Base-by-base conservation (phyloP, 1,139 yeast species). In the Sugiyamaella grinbergsii region DNA sequence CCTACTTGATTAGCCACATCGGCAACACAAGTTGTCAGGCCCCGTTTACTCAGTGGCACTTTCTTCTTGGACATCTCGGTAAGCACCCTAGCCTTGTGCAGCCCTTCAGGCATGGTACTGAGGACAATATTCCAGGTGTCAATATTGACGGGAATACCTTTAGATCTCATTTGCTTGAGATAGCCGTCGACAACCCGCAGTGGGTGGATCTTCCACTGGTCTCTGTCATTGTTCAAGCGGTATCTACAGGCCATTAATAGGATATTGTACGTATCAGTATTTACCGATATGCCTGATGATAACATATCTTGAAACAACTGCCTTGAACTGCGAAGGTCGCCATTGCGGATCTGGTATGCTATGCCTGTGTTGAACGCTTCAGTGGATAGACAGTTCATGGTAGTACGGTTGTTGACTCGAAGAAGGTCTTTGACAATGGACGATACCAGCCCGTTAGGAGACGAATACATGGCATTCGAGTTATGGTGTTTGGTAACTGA, bases 311-410 rank as follows among this genome's bases (percentile, higher is more conserved):
- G 67, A 19, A 75, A 59, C 11, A 76, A 58, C 50, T 71, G 75
- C 40, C 76, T 64, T 41, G 78, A 75, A 0, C 74, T 61, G 22
- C 76, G 73, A 33, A 75, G 67, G 54, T 74, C 73, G 51, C 65
- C 62, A 39, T 67, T 69, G 20, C 68, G 57, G 15, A 71, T 59
- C 51, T 69, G 74, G 55, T 70, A 76, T 51, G 66, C 71, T 2
- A 80, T 71, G 40, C 75, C 67, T 53, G 72, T 72, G 56, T 80
- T 79, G 58, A 69, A 78, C 0, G 73, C 62, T 13, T 64, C 63
- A 0, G 72, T 59, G 1, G 75, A 72, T 23, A 71, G 62, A 16
- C 67, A 55, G 8, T 60, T 60, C 5, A 61, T 48, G 0, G 78
- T 73, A 18, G 59, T 64, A 1, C 64, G 54, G 53, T 75, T 76